Conservation (phyloP, 306 rosid species). For the Dryas octopetala region DNA sequence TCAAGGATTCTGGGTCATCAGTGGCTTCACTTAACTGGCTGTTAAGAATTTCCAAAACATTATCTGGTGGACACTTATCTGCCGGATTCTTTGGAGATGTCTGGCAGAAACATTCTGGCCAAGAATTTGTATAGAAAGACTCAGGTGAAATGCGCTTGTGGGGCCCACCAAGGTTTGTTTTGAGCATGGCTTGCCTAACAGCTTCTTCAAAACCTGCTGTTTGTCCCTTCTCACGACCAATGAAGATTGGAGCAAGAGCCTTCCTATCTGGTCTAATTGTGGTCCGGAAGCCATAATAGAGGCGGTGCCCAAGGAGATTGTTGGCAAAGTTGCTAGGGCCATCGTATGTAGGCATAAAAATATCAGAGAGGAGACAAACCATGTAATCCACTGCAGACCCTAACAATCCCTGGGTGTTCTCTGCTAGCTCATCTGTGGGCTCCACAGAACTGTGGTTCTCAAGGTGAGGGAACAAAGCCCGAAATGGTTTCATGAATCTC, state of each 20-base stretch:
- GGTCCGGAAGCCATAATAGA: slow-evolving; percentile 92
- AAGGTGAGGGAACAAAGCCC: slow-evolving; percentile 70
- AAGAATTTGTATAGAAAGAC: slow-evolving; percentile 95
- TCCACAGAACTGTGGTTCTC: slow-evolving; percentile 87
- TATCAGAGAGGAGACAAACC: slow-evolving; percentile 98
- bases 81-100: slow-evolving; percentile 58
- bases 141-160: slow-evolving; percentile 82
- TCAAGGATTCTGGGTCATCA: slow-evolving; percentile 21
- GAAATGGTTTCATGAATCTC: slow-evolving; percentile 82
- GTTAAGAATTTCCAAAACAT: slow-evolving; percentile 54
- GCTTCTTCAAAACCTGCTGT: slow-evolving; percentile 74
- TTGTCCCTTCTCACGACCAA: slow-evolving; percentile 65
- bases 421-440: slow-evolving; percentile 67
- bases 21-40: slow-evolving; percentile 42
- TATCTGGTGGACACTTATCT: slow-evolving; percentile 80
- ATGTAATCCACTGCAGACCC: slow-evolving; percentile 99
- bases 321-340: slow-evolving; percentile 99
- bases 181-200: slow-evolving; percentile 69
- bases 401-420: slow-evolving; percentile 74
- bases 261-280: slow-evolving; percentile 91
- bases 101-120: slow-evolving; percentile 99
- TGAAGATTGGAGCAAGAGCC: slow-evolving; percentile 91
- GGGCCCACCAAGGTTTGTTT: slow-evolving; percentile 85
- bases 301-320: slow-evolving; percentile 97
- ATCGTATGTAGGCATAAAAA: slow-evolving; percentile 98